These are phyloP conservation scores for Pseudogymnoascus sp. DNA, from an alignment of 2,329 filamentous ascomycete species.

Conservation along the genomic window DNA sequence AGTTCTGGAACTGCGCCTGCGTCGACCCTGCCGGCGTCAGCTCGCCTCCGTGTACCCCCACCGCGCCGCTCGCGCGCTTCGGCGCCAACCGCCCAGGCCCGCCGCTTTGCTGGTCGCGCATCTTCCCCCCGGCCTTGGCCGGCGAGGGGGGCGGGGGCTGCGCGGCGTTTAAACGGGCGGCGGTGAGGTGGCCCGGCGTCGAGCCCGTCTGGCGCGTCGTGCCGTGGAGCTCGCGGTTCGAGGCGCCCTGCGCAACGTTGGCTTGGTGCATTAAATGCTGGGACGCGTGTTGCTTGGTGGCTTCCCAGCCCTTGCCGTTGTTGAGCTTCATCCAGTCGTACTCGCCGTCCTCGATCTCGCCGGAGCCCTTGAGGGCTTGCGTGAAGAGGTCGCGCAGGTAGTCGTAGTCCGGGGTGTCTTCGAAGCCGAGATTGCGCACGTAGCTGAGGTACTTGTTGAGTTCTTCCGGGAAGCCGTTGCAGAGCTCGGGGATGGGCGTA, in stretches of 20 bases:
- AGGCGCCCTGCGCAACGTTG: conserved; percentile 70
- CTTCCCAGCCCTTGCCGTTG: conserved; percentile 84
- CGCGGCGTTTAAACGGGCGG: conserved; percentile 87
- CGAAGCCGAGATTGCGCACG: conserved; percentile 94
- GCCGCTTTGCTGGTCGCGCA: conserved; percentile 63
- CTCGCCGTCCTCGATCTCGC: conserved; percentile 93
- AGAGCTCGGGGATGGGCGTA: conserved; percentile 91
- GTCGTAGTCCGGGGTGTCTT: conserved; percentile 97
- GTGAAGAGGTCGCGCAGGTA: conserved; percentile 95
- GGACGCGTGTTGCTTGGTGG: conserved; percentile 59
- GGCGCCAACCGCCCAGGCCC: conserved; percentile 53
- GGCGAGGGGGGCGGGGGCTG: conserved; percentile 82
- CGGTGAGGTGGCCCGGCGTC: conserved; percentile 54
- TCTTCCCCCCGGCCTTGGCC: conserved; percentile 67
- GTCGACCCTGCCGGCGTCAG: conserved; percentile 82
- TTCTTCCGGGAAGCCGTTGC: conserved; percentile 91
- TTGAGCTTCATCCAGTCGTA: conserved; percentile 99
- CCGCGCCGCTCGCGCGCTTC: conserved; percentile 66
- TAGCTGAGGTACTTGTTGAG: conserved; percentile 97
- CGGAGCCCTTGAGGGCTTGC: conserved; percentile 86
- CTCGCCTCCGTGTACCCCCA: conserved; percentile 64
- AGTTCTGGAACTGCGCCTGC: conserved; percentile 94
- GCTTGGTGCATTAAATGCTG: conserved; percentile 69
- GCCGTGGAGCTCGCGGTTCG: conserved; percentile 75
- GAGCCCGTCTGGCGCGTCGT: conserved; percentile 54